Evolutionary conservation across 768 basidiomycete species (phyloP), one percentile per base, ranked within the genome.

Genomic region (Tulasnella sp.): DNA sequence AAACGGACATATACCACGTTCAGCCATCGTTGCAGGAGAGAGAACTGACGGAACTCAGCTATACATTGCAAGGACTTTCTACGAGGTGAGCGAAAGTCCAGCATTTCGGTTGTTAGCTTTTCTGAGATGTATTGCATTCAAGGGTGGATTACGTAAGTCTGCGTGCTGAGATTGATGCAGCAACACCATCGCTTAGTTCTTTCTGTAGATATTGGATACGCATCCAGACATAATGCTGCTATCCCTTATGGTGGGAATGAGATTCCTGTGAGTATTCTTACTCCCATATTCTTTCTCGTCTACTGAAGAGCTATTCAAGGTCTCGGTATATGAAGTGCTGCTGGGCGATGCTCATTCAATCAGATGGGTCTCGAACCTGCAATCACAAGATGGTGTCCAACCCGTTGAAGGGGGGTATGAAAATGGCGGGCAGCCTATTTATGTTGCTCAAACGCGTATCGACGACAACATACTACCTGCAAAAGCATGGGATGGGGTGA

Each of bases 71-170:
- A 25, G 51, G 24, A 45, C 33, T 35, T 53, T 53, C 51, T 37
- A 53, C 42, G 51, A 53, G 51, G 51, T 53, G 9, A 16, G 51
- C 27, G 19, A 45, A 2, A 4, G 16, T n/a, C n/a, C n/a, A 10
- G 34, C 43, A 16, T 53, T 27, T 45, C 34, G 9, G 20, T 32
- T 48, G 20, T 15, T 22, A 7, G 31, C 27, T 9, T n/a, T 37
- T 13, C 20, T 25, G 13, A n/a, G 41, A 37, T 8, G 8, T 7
- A 9, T 33, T n/a, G 27, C 24, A 5, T 40, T 48, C 25, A 27
- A 53, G 51, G 51, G 51, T 35, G 51, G 51, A 5, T 19, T 53
- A 13, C 51, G 51, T 53, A 33, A 16, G 51, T 53, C 13, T 35
- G 33, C 5, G 27, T n/a, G n/a, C 46, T 37, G 31, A 15, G 9